Base-by-base conservation (phyloP, 148 eudicot genomes). In the Cornus florida region DNA sequence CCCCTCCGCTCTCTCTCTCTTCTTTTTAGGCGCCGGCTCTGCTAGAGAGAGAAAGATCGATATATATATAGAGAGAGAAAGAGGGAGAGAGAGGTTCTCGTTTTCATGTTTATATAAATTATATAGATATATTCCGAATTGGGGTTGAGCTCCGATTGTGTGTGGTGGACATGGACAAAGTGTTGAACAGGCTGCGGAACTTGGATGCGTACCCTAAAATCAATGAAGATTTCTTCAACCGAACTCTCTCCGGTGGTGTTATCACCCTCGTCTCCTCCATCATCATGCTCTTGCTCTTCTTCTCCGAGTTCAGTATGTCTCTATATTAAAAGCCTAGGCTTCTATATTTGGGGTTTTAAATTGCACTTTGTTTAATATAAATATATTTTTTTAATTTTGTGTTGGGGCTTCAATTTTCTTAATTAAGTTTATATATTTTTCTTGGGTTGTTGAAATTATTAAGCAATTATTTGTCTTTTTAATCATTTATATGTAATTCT, bases 141-240 rank as follows among this genome's bases (percentile, higher is more conserved):
- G 64, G 64, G 64, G 24, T 3, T 62, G 66, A 62, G 66, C 14
- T 35, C 38, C 48, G 8, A 13, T 62, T 19, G 22, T 13, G 38
- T 57, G 20, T 38, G 46, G 77, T 41, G 79, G 71, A 39, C 43
- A 92, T 93, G 97, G 90, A 93, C 19, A 87, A 67, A 80, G 73
- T 89, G 19, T 78, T 82, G 57, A 84, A 70, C 32, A 95, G 84
- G 83, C 84, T 95, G 67, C 88, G 97, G 78, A 89, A 90, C 73
- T 84, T 95, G 81, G 98, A 95, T 33, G 97, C 97, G 7, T 95
- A 95, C 87, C 98, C 98, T 24, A 95, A 95, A 74, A 80, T 95
- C 78, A 95, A 95, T 84, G 97, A 95, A 32, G 98, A 95, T 90
- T 93, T 95, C 86, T 95, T 83, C 80, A 93, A 86, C 80, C 88